Conservation (phyloP, 140 eudicot species). For the Stevia rebaudiana region DNA sequence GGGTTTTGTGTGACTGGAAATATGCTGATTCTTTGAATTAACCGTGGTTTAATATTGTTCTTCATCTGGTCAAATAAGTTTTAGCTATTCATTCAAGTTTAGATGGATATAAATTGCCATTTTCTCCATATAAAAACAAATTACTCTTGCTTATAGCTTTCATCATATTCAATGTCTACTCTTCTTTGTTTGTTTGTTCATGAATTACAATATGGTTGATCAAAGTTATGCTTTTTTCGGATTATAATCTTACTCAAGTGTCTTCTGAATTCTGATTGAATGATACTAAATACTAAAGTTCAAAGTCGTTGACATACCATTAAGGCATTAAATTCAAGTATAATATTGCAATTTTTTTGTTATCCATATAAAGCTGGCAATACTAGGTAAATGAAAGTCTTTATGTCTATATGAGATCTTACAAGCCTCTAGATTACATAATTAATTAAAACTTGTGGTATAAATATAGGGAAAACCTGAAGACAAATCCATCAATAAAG, state of each 20-base stretch:
- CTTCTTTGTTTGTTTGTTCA: not conserved
- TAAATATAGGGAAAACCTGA: constrained; percentile 25
- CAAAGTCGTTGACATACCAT: not conserved
- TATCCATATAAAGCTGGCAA: not conserved
- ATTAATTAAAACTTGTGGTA: constrained; percentile 12
- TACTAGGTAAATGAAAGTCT: not conserved
- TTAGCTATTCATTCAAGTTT: not conserved
- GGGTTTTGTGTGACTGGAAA: not conserved
- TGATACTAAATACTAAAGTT: not conserved
- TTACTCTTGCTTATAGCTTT: not conserved
- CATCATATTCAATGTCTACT: not conserved
- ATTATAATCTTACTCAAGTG: not conserved
- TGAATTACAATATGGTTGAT: not conserved
- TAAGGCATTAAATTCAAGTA: not conserved
- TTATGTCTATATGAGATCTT: not conserved
- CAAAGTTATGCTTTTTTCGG: not conserved
- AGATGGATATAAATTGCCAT: not conserved
- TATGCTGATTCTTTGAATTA: not conserved
- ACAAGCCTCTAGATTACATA: not conserved
- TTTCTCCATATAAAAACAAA: not conserved
- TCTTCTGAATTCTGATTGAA: not conserved
- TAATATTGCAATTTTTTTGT: not conserved
- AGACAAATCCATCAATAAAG: constrained; percentile 25
- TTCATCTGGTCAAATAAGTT: not conserved
- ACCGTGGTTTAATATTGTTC: not conserved